Evolutionary conservation across 2,329 filamentous ascomycete genomes (phyloP).

Genomic region (Neonectria coccinea): DNA sequence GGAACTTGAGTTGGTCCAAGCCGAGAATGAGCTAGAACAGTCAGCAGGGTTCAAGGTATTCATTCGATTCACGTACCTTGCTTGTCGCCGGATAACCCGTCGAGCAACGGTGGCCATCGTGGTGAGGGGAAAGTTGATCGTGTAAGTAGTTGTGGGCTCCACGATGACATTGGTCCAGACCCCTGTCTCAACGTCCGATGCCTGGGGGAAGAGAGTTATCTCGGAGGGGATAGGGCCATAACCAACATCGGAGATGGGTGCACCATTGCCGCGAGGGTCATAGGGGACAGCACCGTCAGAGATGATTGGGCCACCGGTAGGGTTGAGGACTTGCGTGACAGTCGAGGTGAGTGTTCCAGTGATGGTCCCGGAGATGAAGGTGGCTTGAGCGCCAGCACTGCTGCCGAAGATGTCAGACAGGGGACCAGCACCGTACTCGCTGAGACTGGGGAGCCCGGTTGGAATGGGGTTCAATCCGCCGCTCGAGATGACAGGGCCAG

Average conservation of each 20-base stretch:
- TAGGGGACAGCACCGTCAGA: constrained; percentile 37
- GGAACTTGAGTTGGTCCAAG: constrained; percentile 50
- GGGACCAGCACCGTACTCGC: constrained; percentile 42
- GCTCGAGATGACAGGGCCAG: constrained; percentile 32
- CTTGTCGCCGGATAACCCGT: constrained; percentile 46
- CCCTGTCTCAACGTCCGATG: constrained; percentile 49
- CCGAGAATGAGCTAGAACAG: constrained; percentile 35
- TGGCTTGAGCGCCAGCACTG: constrained; percentile 32
- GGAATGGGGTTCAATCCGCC: constrained; percentile 19
- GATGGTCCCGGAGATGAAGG: constrained; percentile 35
- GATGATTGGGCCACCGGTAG: constrained; percentile 37
- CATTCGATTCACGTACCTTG: constrained; percentile 39
- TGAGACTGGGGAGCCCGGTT: constrained; percentile 39
- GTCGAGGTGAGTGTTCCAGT: constrained; percentile 42
- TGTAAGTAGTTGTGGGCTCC: constrained; percentile 55
- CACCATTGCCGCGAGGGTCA: constrained; percentile 27
- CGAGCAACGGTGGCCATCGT: constrained; percentile 50
- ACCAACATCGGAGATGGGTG: constrained; percentile 32
- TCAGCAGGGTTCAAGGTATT: constrained; percentile 20
- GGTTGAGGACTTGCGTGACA: constrained; percentile 41
- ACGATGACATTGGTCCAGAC: constrained; percentile 56
- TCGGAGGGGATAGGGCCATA: constrained; percentile 43
- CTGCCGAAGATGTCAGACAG: constrained; percentile 37
- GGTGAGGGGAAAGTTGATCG: constrained; percentile 54
- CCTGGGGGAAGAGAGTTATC: constrained; percentile 41